Percentiles rank a stretch among this genome's conserved stretches.
Evolutionary conservation across 768 basidiomycete species (phyloP).

Genomic region (Zangia roseola): DNA sequence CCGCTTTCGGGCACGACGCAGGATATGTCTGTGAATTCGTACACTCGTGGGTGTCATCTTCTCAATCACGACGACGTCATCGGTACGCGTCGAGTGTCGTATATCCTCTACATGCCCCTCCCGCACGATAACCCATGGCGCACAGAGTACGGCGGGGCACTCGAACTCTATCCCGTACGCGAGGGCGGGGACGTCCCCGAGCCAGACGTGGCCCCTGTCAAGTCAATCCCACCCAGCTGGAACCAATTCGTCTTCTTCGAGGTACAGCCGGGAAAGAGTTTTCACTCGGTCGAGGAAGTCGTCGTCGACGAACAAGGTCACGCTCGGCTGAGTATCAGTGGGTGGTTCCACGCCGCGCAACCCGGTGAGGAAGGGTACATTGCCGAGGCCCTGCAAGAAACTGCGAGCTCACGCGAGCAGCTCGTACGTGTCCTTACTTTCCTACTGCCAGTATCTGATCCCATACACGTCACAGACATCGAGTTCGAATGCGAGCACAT

Average conservation of each 20-base stretch:
- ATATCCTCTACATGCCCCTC: slow-evolving; percentile 95
- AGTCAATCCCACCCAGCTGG: slow-evolving; percentile 77
- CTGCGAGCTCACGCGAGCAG: slow-evolving; percentile 90
- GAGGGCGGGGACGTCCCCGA: slow-evolving; percentile 58
- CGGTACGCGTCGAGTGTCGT: slow-evolving; percentile 88
- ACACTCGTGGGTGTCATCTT: slow-evolving; percentile 88
- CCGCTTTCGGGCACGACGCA: slow-evolving; percentile 88
- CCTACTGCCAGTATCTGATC: neutral
- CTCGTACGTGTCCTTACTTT: slow-evolving; percentile 58
- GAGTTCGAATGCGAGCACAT: slow-evolving; percentile 43
- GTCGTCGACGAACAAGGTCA: slow-evolving; percentile 73
- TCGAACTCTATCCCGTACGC: slow-evolving; percentile 86
- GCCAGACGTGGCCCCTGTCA: slow-evolving; percentile 63
- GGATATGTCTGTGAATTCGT: slow-evolving; percentile 94
- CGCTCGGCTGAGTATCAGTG: slow-evolving; percentile 84
- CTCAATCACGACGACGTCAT: slow-evolving; percentile 99
- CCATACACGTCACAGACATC: slow-evolving; percentile 55
- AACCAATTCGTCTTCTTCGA: slow-evolving; percentile 87
- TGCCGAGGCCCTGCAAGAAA: slow-evolving; percentile 57
- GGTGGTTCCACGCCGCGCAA: slow-evolving; percentile 95
- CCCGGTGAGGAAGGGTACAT: slow-evolving; percentile 88
- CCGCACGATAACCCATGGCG: slow-evolving; percentile 76
- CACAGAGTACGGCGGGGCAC: slow-evolving; percentile 87
- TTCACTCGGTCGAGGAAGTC: slow-evolving; percentile 97
- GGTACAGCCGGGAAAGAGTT: slow-evolving; percentile 94